Conservation (phyloP, 164 flowering plant species). For the Echeveria elegans region DNA sequence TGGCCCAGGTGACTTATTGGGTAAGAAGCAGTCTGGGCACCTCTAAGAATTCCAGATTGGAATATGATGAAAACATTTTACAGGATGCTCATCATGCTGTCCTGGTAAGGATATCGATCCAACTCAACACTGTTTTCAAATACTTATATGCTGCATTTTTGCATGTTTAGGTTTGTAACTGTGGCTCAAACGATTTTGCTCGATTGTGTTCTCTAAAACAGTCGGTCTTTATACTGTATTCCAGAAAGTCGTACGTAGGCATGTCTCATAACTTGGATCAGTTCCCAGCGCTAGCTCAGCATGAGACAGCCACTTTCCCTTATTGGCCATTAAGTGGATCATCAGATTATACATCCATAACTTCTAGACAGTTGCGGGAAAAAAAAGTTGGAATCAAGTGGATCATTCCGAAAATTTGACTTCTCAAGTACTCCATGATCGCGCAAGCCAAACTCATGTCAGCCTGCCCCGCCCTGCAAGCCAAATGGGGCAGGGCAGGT, state of each 20-base stretch:
- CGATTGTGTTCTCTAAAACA: not conserved
- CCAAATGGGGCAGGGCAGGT: too few relatives aligned
- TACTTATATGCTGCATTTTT: not conserved
- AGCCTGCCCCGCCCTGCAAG: too few relatives aligned
- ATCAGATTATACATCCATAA: too few relatives aligned
- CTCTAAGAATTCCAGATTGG: slow-evolving; percentile 91
- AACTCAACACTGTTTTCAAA: not conserved
- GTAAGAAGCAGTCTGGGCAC: slow-evolving; percentile 95
- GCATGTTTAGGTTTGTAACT: not conserved
- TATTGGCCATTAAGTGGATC: slow-evolving; percentile 52
- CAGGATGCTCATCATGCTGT: slow-evolving; percentile 91
- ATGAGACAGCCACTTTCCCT: slow-evolving; percentile 82
- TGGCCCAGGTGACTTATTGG: slow-evolving; percentile 95
- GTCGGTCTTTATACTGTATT: slow-evolving; percentile 16
- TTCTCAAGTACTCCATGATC: not conserved
- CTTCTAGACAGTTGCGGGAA: too few relatives aligned
- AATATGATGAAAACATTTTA: slow-evolving; percentile 74
- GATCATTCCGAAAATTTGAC: too few relatives aligned
- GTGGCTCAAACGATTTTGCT: not conserved
- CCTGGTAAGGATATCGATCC: slow-evolving; percentile 40
- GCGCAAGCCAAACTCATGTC: not conserved
- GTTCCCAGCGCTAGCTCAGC: slow-evolving; percentile 75
- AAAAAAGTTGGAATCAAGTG: too few relatives aligned
- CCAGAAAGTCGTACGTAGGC: slow-evolving; percentile 66
- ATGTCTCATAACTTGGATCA: slow-evolving; percentile 58